phyloP scores from a whole-genome alignment of 495 filamentous ascomycete species.

The Peziza echinospora region DNA sequence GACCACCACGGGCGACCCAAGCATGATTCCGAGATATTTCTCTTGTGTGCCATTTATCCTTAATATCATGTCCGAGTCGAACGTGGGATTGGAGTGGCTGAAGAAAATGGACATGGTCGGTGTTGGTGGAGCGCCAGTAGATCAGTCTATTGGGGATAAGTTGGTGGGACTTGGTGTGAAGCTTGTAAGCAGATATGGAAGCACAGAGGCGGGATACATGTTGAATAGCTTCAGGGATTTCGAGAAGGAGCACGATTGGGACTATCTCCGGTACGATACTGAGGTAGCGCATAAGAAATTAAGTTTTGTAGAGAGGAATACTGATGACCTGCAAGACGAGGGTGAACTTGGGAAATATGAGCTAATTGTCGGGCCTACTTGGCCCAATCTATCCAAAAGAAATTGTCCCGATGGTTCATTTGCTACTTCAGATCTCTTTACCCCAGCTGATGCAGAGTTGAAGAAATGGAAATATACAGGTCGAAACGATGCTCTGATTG shows the following conservation, averaged over 20 bases:
- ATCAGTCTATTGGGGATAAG: constrained; percentile 24
- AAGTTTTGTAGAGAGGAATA: neutral
- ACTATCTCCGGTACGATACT: constrained; percentile 31
- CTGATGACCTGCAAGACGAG: constrained; percentile 31
- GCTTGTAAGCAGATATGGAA: constrained; percentile 34
- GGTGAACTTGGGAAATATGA: constrained; percentile 27
- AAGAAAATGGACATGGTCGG: constrained; percentile 32
- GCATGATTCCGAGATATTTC: constrained; percentile 26
- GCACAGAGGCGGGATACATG: constrained; percentile 36
- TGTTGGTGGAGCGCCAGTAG: constrained; percentile 36
- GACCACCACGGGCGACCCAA: constrained; percentile 5
- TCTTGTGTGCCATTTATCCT: constrained; percentile 37
- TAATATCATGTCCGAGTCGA: constrained; percentile 24
- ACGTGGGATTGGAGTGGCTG: constrained; percentile 21
- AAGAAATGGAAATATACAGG: constrained; percentile 43
- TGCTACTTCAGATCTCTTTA: constrained; percentile 40
- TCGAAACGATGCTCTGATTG: constrained; percentile 41
- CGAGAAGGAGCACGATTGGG: constrained; percentile 37
- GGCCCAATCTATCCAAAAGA: constrained; percentile 29
- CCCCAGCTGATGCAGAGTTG: constrained; percentile 34
- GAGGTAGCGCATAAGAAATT: constrained; percentile 24
- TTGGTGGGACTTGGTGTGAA: constrained; percentile 28
- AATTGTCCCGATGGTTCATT: constrained; percentile 23
- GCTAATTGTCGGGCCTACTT: constrained; percentile 33
- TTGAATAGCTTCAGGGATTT: constrained; percentile 31